Percentiles rank a stretch among this genome's conserved stretches.
These are phyloP conservation scores for Russula vinacea DNA, from an alignment of 768 basidiomycete genomes.

Conservation along the genomic window DNA sequence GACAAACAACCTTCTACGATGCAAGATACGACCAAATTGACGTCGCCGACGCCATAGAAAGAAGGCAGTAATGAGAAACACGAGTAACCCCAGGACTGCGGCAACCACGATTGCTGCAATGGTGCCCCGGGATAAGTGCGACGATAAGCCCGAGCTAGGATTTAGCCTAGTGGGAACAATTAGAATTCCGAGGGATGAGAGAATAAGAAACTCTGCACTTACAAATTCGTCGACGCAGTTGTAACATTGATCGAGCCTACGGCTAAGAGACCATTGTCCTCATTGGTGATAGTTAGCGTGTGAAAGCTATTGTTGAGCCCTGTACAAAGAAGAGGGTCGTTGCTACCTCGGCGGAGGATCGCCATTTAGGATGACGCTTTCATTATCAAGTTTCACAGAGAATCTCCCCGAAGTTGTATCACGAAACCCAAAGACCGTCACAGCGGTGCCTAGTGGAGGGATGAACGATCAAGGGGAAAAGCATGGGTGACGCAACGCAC, in stretches of 20 bases:
- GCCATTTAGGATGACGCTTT: slow-evolving; percentile 47
- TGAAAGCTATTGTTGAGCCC: slow-evolving; percentile 57
- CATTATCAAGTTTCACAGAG: slow-evolving; percentile 53
- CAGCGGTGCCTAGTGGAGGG: slow-evolving; percentile 51
- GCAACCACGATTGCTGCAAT: slow-evolving; percentile 66
- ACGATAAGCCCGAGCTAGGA: slow-evolving; percentile 22
- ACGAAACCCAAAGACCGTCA: slow-evolving; percentile 58
- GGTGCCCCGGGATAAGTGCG: slow-evolving; percentile 47
- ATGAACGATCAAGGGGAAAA: not conserved
- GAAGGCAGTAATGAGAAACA: slow-evolving; percentile 46
- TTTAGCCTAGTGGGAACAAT: slow-evolving; percentile 4
- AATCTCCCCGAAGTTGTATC: slow-evolving; percentile 58
- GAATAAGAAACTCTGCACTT: slow-evolving; percentile 11
- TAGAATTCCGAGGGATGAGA: slow-evolving; percentile 1
- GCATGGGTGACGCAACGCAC: slow-evolving; percentile 37
- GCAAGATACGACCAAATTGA: slow-evolving; percentile 31
- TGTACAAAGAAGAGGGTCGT: slow-evolving; percentile 61
- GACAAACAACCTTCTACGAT: slow-evolving; percentile 34
- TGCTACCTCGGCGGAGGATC: slow-evolving; percentile 51
- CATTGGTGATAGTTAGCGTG: slow-evolving; percentile 52
- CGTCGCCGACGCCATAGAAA: slow-evolving; percentile 50
- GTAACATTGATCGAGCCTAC: slow-evolving; percentile 53
- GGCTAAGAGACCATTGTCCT: slow-evolving; percentile 44
- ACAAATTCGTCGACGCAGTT: slow-evolving; percentile 32
- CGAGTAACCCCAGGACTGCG: slow-evolving; percentile 49